These are phyloP conservation scores for Boletellus ananiceps DNA, from an alignment of 768 basidiomycete genomes.

Conservation along the genomic window DNA sequence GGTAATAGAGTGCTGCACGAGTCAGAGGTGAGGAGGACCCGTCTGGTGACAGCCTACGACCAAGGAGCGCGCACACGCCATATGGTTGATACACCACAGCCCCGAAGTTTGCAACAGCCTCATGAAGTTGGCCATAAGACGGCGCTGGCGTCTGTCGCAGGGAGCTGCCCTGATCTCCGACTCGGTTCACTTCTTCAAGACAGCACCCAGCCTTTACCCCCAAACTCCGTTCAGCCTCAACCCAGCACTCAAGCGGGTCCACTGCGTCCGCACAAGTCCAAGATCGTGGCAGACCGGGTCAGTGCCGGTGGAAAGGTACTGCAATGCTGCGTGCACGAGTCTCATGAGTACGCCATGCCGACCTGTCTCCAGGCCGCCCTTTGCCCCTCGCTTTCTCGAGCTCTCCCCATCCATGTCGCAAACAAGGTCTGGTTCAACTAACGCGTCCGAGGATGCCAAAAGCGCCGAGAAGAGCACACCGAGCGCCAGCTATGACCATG, in stretches of 20 bases:
- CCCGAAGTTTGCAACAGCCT: not conserved
- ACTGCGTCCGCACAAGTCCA: not conserved
- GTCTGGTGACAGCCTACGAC: not conserved
- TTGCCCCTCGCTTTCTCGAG: not conserved
- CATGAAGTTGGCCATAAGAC: conserved; percentile 17
- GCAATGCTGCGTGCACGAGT: not conserved
- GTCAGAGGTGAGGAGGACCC: no score
- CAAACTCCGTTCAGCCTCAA: not conserved
- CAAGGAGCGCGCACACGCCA: no score
- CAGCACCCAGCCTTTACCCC: conserved; percentile 1
- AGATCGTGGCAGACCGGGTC: not conserved
- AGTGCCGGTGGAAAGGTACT: conserved; percentile 13
- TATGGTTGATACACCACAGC: conserved; percentile 10
- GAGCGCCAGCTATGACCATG: conserved; percentile 34
- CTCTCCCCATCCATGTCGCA: conserved; percentile 19
- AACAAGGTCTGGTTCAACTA: conserved; percentile 17
- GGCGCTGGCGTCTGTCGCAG: conserved; percentile 11
- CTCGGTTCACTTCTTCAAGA: conserved; percentile 10
- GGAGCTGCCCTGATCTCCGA: conserved; percentile 8
- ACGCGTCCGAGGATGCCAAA: conserved; percentile 24
- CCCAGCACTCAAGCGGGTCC: not conserved
- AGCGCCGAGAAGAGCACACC: conserved; percentile 12
- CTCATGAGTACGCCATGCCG: conserved; percentile 4
- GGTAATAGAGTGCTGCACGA: no score
- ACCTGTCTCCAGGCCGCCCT: conserved; percentile 16